Conservation (phyloP, 495 filamentous ascomycete genomes). For the Polyplosphaeria fusca region DNA sequence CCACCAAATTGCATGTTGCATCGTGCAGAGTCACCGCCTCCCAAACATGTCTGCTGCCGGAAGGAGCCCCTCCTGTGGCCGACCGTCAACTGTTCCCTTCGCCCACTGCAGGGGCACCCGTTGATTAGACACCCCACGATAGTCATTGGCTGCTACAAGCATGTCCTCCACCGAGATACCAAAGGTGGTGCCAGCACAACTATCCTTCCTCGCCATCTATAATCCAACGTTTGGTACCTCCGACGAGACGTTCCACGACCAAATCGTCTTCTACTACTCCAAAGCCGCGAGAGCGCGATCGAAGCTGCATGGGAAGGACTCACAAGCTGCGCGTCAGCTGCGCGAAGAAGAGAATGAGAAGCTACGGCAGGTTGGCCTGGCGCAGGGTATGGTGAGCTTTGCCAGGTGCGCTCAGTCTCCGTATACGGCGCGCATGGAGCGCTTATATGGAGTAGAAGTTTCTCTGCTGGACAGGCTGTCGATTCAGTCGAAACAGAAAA, state of each 20-base stretch:
- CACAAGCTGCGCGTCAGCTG: conserved; percentile 33
- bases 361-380: conserved; percentile 89
- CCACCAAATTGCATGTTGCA: too few species aligned
- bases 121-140: too few species aligned
- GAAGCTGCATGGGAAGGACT: conserved; percentile 20
- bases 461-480: conserved; percentile 70
- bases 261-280: conserved; percentile 90
- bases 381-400: conserved; percentile 96
- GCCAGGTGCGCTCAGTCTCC: conserved; percentile 53
- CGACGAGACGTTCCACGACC: conserved; percentile 83
- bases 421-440: conserved; percentile 9
- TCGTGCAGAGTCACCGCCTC: too few species aligned
- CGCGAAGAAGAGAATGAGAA: conserved; percentile 73
- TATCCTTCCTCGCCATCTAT: conserved; percentile 88
- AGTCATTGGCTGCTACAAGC: too few species aligned
- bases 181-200: conserved; percentile 67
- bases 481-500: conserved; percentile 90
- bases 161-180: conserved; percentile 13
- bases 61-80: too few species aligned
- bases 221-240: conserved; percentile 84
- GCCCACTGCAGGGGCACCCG: too few species aligned
- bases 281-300: conserved; percentile 46
- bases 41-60: too few species aligned
- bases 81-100: too few species aligned
- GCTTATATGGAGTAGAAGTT: conserved; percentile 53